Percentiles rank a stretch among this genome's conserved stretches.
phyloP scores from a whole-genome alignment of 108 stramenopile species.

The Cyclotella choctawhatcheeana region DNA sequence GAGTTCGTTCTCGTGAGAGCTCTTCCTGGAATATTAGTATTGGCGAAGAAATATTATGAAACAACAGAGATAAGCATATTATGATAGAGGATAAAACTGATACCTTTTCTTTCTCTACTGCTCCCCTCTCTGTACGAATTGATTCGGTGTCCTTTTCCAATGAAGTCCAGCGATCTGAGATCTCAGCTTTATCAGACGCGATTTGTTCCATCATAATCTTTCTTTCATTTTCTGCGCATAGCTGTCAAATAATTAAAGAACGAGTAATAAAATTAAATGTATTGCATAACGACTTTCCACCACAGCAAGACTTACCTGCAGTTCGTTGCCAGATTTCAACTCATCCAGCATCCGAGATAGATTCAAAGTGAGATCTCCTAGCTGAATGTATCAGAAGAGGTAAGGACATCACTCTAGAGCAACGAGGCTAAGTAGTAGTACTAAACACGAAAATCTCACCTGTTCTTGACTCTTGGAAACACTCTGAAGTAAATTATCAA shows the following conservation, averaged over 20 bases:
- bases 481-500: slow-evolving; percentile 1
- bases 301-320: slow-evolving; percentile 20
- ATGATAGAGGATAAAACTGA: too few species aligned
- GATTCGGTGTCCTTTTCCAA: slow-evolving; percentile 16
- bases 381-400: neutral
- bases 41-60: neutral
- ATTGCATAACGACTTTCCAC: neutral
- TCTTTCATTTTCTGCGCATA: slow-evolving; percentile 33
- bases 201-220: slow-evolving; percentile 16
- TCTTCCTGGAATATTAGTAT: slow-evolving; percentile 21
- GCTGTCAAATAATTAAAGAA: slow-evolving; percentile 1
- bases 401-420: neutral
- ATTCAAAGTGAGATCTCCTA: slow-evolving; percentile 6
- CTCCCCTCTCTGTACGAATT: slow-evolving; percentile 9
- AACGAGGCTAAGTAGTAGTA: neutral
- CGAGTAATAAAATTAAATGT: neutral
- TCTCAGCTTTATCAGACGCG: slow-evolving; percentile 16
- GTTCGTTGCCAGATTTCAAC: slow-evolving; percentile 3
- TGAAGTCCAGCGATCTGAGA: slow-evolving; percentile 17
- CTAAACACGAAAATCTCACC: slow-evolving; percentile 13
- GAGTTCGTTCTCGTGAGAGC: slow-evolving; percentile 13
- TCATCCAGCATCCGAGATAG: slow-evolving; percentile 18
- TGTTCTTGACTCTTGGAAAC: slow-evolving; percentile 20
- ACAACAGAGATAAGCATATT: too few species aligned
- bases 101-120: slow-evolving; percentile 23